Percentiles rank a stretch among this genome's conserved stretches.
These are phyloP conservation scores for Backusella tarrabulga DNA, from an alignment of 192 early-diverging fungal genomes.

Conservation along the genomic window DNA sequence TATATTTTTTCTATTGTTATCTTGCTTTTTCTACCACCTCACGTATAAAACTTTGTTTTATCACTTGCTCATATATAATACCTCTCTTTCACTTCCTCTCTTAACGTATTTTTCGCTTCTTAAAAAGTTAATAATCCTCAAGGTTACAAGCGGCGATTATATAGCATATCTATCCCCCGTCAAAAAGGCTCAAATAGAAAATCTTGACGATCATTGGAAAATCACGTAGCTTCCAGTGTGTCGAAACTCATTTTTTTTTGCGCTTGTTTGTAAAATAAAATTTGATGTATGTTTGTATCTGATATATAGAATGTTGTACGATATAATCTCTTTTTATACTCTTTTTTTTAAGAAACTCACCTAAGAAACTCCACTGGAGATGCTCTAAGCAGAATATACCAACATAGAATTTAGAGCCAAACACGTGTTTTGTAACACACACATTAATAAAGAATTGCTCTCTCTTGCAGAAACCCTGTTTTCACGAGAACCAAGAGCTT, in stretches of 20 bases:
- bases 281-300: not conserved
- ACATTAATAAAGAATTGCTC: not conserved
- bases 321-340: not conserved
- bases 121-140: constrained; percentile 1
- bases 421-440: not conserved
- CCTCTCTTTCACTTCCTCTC: not conserved
- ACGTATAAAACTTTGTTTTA: not conserved
- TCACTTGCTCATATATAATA: not conserved
- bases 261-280: not conserved
- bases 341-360: not conserved
- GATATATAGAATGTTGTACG: not conserved
- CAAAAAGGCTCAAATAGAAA: not conserved
- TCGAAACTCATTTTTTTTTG: no score
- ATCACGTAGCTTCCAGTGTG: no score
- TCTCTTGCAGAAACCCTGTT: not conserved
- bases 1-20: no score
- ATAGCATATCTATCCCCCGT: not conserved
- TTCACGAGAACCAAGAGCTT: not conserved
- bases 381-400: not conserved
- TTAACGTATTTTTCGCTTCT: not conserved
- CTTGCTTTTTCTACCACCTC: no score
- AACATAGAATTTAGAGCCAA: not conserved
- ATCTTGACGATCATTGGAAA: not conserved
- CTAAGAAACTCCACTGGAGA: no score
- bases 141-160: constrained; percentile 1